Percentiles rank a stretch among this genome's conserved stretches.
Evolutionary conservation across 768 basidiomycete genomes (phyloP).

Genomic region (Coprinopsis sp.): DNA sequence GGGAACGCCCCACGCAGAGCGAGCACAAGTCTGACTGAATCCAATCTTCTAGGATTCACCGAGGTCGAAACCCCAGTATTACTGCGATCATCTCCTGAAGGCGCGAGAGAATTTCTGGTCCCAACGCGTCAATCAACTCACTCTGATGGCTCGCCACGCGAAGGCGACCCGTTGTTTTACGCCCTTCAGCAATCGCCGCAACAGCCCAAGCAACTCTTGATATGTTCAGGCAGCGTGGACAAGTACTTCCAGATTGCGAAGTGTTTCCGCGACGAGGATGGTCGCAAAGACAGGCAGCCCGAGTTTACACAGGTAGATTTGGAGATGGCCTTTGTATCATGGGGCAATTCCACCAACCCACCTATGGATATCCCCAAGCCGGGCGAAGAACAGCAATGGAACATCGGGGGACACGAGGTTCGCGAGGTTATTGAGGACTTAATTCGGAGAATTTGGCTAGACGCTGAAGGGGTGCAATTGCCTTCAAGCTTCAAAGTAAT

Average conservation of each 20-base stretch:
- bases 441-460: slow-evolving; percentile 70
- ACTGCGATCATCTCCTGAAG: slow-evolving; percentile 89
- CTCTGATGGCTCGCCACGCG: slow-evolving; percentile 14
- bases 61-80: slow-evolving; percentile 94
- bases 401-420: slow-evolving; percentile 83
- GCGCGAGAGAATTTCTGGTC: slow-evolving; percentile 90
- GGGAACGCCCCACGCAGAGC: not conserved
- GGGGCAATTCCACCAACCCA: slow-evolving; percentile 42
- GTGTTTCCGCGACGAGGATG: slow-evolving; percentile 96
- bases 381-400: slow-evolving; percentile 47
- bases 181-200: slow-evolving; percentile 93
- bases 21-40: not conserved
- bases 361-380: slow-evolving; percentile 11
- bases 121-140: slow-evolving; percentile 57
- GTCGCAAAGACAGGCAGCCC: slow-evolving; percentile 90
- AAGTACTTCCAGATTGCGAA: slow-evolving; percentile 90
- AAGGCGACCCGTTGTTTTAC: slow-evolving; percentile 57
- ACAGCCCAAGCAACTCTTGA: slow-evolving; percentile 91
- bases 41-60: slow-evolving; percentile 59
- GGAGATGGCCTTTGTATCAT: slow-evolving; percentile 93
- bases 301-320: slow-evolving; percentile 97
- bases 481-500: slow-evolving; percentile 68
- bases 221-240: slow-evolving; percentile 85
- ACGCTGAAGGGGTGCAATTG: slow-evolving; percentile 58
- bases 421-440: slow-evolving; percentile 74